phyloP scores from a whole-genome alignment of 352 stramenopile species.

The Phytophthora brassicae region DNA sequence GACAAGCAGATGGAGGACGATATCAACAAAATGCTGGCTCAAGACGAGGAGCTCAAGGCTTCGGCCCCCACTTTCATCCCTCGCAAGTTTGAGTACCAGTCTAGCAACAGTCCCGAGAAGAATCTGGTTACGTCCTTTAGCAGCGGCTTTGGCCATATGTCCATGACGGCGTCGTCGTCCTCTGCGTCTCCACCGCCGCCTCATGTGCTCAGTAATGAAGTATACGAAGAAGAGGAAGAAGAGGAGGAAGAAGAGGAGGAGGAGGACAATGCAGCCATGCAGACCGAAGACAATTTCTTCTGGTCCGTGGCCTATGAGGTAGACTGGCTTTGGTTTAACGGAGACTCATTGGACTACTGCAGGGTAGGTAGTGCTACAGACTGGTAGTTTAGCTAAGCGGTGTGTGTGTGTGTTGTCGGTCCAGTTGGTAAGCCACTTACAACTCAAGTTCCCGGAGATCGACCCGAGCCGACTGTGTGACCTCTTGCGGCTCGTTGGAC shows the following conservation, averaged over 20 bases:
- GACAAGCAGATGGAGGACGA: slow-evolving; percentile 39
- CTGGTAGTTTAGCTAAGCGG: slow-evolving; percentile 15
- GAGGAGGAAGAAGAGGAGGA: slow-evolving; percentile 27
- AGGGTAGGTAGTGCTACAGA: background rate
- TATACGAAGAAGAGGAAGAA: slow-evolving; percentile 15
- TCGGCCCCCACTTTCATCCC: slow-evolving; percentile 75
- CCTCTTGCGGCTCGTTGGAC: slow-evolving; percentile 67
- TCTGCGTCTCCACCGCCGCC: background rate
- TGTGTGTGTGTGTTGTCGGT: slow-evolving; percentile 13
- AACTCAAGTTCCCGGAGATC: slow-evolving; percentile 83
- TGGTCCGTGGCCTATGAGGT: slow-evolving; percentile 87
- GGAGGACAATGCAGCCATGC: slow-evolving; percentile 33
- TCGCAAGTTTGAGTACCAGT: slow-evolving; percentile 38
- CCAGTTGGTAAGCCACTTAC: slow-evolving; percentile 77
- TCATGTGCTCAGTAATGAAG: slow-evolving; percentile 20
- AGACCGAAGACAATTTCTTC: slow-evolving; percentile 83
- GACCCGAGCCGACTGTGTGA: slow-evolving; percentile 74
- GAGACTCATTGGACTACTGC: slow-evolving; percentile 7
- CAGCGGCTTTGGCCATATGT: too few relatives aligned
- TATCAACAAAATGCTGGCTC: slow-evolving; percentile 39
- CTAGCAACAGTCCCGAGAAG: slow-evolving; percentile 20
- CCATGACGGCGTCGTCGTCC: slow-evolving; percentile 7
- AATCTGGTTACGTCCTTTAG: too few relatives aligned
- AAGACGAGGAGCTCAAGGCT: slow-evolving; percentile 70
- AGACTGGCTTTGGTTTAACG: slow-evolving; percentile 19